Evolutionary conservation across 257 asterid species (phyloP), one percentile per base, ranked within the genome.

Genomic region (Fraxinus cuspidata): DNA sequence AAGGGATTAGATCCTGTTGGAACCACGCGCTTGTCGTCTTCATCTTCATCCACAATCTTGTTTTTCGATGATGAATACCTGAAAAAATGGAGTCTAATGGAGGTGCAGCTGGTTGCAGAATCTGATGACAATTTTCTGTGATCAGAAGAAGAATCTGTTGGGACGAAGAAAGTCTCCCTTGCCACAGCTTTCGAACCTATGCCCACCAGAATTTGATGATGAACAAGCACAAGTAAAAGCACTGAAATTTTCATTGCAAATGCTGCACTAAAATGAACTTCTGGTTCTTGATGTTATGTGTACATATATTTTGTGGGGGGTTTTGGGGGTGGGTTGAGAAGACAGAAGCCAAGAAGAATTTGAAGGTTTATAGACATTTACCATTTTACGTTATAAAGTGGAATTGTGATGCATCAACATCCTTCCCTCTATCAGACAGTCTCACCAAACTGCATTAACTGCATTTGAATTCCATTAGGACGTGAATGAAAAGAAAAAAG

Each of bases 1-100:
- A 91, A 77, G 5, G 94, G 96, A 84, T 91, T 91, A 21, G 96
- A 84, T 31, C 96, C 92, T 0, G 91, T 86, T 12, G 96, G 96
- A 64, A 91, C 91, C 66, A 79, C 74, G 4, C 92, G 87, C 81
- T 89, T 91, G 40, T 83, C 83, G 32, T 56, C 81, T 6, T 86
- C 74, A 8, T 72, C 77, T 51, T 18, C 75, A 19, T 60, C 32
- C 12, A 38, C 32, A 2, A 68, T 38, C 82, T 81, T 79, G 76
- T 60, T 13, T 44, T 44, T 40, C 72, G 47, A 38, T 38, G 84
- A 72, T 12, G 83, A 73, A 64, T 88, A 83, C 79, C 81, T 84
- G 7, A 88, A 79, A 78, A 88, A 88, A 74, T 77, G 89, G 77
- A 85, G 80, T 88, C 81, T 83, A 10, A 80, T 19, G 23, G 88